Evolutionary conservation across 495 filamentous ascomycete genomes (phyloP), one percentile per base, ranked within the genome.

Genomic region (Tuber borchii): DNA sequence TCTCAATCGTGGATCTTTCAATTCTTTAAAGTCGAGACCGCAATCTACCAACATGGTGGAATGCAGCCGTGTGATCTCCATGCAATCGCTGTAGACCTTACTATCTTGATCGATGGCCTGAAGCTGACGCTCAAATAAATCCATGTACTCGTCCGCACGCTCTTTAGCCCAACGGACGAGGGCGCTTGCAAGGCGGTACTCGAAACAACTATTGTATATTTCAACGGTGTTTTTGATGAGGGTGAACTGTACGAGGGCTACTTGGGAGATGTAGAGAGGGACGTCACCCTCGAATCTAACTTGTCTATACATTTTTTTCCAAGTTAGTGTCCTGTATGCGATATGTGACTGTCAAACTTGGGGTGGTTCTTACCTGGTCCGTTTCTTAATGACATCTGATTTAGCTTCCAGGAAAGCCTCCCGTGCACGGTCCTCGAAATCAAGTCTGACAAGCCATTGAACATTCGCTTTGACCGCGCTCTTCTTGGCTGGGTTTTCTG

Each of bases 81-180:
- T 88, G 83, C 95, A 97, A 83, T 94, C 90, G 73, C 87, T 87
- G 91, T 92, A 97, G 10, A 92, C 87, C 75, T 87, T 87, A 22
- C 89, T 89, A 34, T 87, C 89, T 75, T 91, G 87, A 34, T 96
- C 90, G 69, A 91, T 91, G 71, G 88, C 87, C 84, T 92, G 93
- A 70, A 99, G 84, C 85, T 98, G 95, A 75, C 94, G 87, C 22
- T 86, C 88, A 37, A 99, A 86, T 51, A 94, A 88, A 37, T 85
- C 88, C 81, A 97, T 97, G 86, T 97, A 98, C 6, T 89, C 90
- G 78, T 97, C 93, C 3, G 97, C 88, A 78, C 96, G 90, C 83
- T 94, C 90, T 83, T 97, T 97, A 31, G 93, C 95, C 95, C 95
- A 99, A 82, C 92, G 93, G 71, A 99, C 94, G 79, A 93, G 94